Base-by-base conservation (phyloP, 2,329 filamentous ascomycete genomes). In the Microsporum ferrugineum region DNA sequence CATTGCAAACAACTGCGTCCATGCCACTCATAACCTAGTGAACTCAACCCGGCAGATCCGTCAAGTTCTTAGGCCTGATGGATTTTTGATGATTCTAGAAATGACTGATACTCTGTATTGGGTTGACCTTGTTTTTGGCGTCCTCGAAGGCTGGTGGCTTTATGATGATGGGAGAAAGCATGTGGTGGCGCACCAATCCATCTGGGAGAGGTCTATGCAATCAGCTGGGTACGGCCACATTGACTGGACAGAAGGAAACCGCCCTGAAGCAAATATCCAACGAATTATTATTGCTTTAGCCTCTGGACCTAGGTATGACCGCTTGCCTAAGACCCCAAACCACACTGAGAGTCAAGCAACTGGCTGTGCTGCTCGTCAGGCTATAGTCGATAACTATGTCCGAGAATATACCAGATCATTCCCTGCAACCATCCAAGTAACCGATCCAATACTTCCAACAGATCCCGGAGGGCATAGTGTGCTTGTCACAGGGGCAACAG, bases 71-170 rank as follows among this genome's bases (percentile, higher is more conserved):
- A 65, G 66, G 0, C 61, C 66, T 0, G 68, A 71, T 43, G 73
- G 74, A 0, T 60, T 70, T 3, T n/a, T 75, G 2, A 62, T 62
- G 2, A 61, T 75, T 0, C 10, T 71, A 1, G 73, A 74, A 56
- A 36, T 73, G 17, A 75, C 71, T 0, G 53, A 62, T 17, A 65
- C 64, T 17, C 59, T 72, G 12, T 66, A 62, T 61, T 73, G 69
- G 68, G 62, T 69, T 3, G 73, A 76, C 61, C 47, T 75, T 6
- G 66, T 74, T 17, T 72, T 73, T 57, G 74, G 74, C 4, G 61
- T 75, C 5, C 65, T 76, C 0, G 72, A 75, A 29, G 74, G 73
- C 2, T 76, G 74, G 74, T 76, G 75, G 75, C 61, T 72, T 1
- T 73, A 73, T 55, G 66, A 72, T 1, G 73, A 60, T 47, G 51